Evolutionary conservation across 2,329 filamentous ascomycete genomes (phyloP), one percentile per base, ranked within the genome.

Genomic region (Leptosphaerulina australis): DNA sequence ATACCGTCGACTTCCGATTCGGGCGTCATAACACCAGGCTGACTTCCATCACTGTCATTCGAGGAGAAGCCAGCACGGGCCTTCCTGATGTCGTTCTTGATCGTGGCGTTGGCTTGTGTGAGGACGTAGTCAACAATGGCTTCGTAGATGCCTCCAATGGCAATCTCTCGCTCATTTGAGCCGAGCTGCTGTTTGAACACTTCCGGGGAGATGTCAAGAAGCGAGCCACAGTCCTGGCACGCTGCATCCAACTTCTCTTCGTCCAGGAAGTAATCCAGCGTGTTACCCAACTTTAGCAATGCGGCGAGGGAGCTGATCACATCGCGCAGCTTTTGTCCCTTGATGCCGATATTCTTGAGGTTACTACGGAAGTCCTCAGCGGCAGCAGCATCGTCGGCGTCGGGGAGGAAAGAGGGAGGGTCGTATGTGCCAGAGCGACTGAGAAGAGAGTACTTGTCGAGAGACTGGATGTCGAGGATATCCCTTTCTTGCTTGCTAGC

Each of bases 81-180:
- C 18, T 81, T 81, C 15, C 81, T 78, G 70, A 97, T 84, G 60
- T 97, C 90, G 3, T 80, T 79, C 1, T 85, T 81, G 64, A 99
- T 96, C 9, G 92, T 83, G 25, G 87, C 83, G 63, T 99, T 99
- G 48, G 92, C 93, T 68, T 92, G 94, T 48, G 81, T 77, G 53
- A 99, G 88, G 11, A 99, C 88, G 89, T 91, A 97, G 69, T 97
- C 94, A 0, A 99, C 91, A 20, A 97, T 79, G 10, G 92, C 87
- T 74, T 99, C 94, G 66, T 99, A 99, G 12, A 97, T 80, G 2
- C 90, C 92, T 10, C 86, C 87, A 52, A 97, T 89, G 30, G 97
- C 78, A 2, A 89, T 85, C 64, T 88, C 84, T 8, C 94, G 86
- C 51, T 97, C 94, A 53, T 92, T 85, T 0, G 91, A 95, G 51